Conservation (phyloP, 495 filamentous ascomycete species). For the Neurospora tetraspora region DNA sequence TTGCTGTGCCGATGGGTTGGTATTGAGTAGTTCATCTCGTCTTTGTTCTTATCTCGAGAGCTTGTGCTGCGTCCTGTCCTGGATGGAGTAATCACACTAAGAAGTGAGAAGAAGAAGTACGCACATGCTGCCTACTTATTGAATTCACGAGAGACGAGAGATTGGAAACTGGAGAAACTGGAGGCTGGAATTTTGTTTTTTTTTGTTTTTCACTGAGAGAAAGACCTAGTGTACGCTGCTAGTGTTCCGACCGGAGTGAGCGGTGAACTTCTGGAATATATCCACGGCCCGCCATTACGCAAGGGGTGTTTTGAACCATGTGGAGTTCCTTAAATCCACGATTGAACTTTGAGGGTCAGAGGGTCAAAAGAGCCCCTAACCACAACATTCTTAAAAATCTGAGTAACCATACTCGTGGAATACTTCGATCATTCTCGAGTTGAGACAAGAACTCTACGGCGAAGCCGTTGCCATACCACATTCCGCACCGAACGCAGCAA, state of each 20-base stretch:
- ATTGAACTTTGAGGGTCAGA: background rate
- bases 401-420: background rate
- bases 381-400: background rate
- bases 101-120: background rate
- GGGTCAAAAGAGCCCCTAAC: background rate
- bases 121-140: background rate
- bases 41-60: background rate
- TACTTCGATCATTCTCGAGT: background rate
- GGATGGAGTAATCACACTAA: background rate
- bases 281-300: background rate
- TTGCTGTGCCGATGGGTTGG: background rate
- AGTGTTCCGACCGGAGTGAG: background rate
- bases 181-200: background rate
- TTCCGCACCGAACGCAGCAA: background rate
- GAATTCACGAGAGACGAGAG: background rate
- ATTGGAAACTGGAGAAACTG: background rate
- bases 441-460: background rate
- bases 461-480: background rate
- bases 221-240: background rate
- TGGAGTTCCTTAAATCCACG: background rate
- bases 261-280: background rate
- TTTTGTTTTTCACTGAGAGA: too few species aligned
- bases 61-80: background rate
- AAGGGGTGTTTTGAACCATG: background rate
- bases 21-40: background rate